These are phyloP conservation scores for Lipomyces starkeyi DNA, from an alignment of 805 yeast genomes.

Conservation along the genomic window DNA sequence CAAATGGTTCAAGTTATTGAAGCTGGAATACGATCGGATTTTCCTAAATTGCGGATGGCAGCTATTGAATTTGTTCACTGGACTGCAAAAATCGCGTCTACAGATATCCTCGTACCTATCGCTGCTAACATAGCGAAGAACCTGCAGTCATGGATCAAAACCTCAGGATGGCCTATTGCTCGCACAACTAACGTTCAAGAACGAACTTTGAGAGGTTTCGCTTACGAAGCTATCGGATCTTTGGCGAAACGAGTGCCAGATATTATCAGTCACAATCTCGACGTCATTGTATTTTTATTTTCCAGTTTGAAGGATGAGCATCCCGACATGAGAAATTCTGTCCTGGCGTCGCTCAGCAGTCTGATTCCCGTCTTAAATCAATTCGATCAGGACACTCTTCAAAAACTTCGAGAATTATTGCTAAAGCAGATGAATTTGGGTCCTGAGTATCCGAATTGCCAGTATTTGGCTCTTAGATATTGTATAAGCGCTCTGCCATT, in stretches of 20 bases:
- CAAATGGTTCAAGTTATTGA: constrained; percentile 56
- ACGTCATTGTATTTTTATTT: constrained; percentile 68
- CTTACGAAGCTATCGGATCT: constrained; percentile 80
- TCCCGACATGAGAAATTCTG: constrained; percentile 64
- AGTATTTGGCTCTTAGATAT: constrained; percentile 69
- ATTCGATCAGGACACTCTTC: constrained; percentile 46
- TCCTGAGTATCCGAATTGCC: constrained; percentile 55
- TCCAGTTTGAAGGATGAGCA: constrained; percentile 70
- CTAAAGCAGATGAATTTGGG: constrained; percentile 50
- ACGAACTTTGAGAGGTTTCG: constrained; percentile 58
- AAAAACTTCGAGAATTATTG: constrained; percentile 51
- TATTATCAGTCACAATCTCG: constrained; percentile 53
- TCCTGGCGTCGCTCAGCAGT: constrained; percentile 73
- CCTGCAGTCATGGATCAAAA: constrained; percentile 38
- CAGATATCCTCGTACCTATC: constrained; percentile 29
- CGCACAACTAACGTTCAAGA: constrained; percentile 22
- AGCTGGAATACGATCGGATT: constrained; percentile 62
- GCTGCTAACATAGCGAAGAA: constrained; percentile 31
- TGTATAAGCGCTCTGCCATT: constrained; percentile 70
- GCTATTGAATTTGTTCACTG: constrained; percentile 70
- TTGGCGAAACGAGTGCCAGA: constrained; percentile 45
- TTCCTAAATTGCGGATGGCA: constrained; percentile 58
- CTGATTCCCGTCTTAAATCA: constrained; percentile 57
- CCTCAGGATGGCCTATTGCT: constrained; percentile 46
- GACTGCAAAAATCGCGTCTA: constrained; percentile 52